Percentiles rank a stretch among this genome's conserved stretches.
These are phyloP conservation scores for Candida khao-thaluensis DNA, from an alignment of 805 yeast genomes.

Conservation along the genomic window DNA sequence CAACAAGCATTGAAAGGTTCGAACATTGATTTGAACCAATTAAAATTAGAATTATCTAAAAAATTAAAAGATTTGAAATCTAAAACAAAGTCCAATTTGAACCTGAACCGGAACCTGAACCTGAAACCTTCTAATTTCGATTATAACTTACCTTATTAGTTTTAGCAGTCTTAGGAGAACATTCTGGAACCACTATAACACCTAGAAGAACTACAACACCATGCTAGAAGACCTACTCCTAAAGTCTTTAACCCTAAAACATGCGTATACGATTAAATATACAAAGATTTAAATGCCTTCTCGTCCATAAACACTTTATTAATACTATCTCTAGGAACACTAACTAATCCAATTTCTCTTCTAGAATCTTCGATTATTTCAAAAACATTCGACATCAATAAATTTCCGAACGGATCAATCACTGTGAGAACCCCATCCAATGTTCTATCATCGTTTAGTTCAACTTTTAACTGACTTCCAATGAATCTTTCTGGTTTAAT, in stretches of 20 bases:
- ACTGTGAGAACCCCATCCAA: slow-evolving; percentile 41
- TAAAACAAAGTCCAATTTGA: neutral
- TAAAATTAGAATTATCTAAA: slow-evolving; percentile 1
- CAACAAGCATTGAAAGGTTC: neutral
- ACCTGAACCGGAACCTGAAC: too few species aligned
- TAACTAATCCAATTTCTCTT: slow-evolving; percentile 53
- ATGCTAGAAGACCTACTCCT: too few species aligned
- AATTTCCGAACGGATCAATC: slow-evolving; percentile 44
- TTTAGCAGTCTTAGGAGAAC: neutral
- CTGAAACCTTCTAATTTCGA: neutral
- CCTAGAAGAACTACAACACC: too few species aligned
- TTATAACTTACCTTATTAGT: slow-evolving; percentile 5
- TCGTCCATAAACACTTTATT: slow-evolving; percentile 24
- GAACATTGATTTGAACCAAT: neutral
- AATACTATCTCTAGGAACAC: slow-evolving; percentile 47
- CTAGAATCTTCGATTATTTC: slow-evolving; percentile 28
- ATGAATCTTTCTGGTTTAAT: slow-evolving; percentile 26
- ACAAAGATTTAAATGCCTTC: slow-evolving; percentile 7
- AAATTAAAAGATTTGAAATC: slow-evolving; percentile 3
- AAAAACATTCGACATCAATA: slow-evolving; percentile 33
- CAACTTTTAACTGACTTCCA: slow-evolving; percentile 29
- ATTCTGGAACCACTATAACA: too few species aligned
- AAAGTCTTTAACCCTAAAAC: too few species aligned
- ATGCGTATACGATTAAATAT: too few species aligned
- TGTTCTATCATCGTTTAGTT: slow-evolving; percentile 29